Base-by-base conservation (phyloP, 23 red algal genomes). In the Porphyridium purpureum region DNA sequence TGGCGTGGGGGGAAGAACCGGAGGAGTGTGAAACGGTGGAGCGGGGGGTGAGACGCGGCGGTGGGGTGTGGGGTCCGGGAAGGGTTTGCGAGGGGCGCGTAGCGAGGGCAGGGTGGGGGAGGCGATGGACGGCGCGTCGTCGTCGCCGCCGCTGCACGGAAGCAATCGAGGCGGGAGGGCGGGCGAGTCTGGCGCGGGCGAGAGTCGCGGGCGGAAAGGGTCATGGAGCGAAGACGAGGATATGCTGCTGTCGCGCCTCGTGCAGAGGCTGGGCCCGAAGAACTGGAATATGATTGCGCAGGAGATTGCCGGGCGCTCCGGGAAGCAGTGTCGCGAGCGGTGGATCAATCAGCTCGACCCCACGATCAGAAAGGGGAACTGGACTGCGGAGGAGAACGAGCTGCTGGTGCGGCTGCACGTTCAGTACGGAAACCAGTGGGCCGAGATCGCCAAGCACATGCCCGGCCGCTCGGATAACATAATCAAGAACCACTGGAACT, bases 401-500 rank as follows among this genome's bases (percentile, higher is more conserved):
- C 38, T 2, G 25, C 29, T 70, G 9, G 28, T 70, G 35, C 4
- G 24, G 54, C 26, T 70, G 2, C 64, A 70, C 24, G 50, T 8
- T n/a, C 4, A 53, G 7, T 57, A 22, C 3, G 64, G 64, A 7
- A 70, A 70, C 24, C 9, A 31, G 2, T 70, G 64, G 64, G 64
- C 64, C 24, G 25, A 54, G 38, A 70, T 70, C 31, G 47, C 35
- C 5, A 70, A 70, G 26, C 2, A 33, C 34, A 24, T 70, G 14
- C 64, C 31, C 31, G 64, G 64, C 4, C 51, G 64, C 51, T 55
- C 64, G 21, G 64, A 70, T 47, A 70, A 70, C 44, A 49, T 49
- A 2, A 70, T 70, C 54, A 70, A 70, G 64, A 70, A 70, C 44
- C 20, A 40, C 14, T 70, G 64, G 64, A 70, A 70, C 27, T 42